Base-by-base conservation (phyloP, 306 rosid species). In the Vigna radiata region DNA sequence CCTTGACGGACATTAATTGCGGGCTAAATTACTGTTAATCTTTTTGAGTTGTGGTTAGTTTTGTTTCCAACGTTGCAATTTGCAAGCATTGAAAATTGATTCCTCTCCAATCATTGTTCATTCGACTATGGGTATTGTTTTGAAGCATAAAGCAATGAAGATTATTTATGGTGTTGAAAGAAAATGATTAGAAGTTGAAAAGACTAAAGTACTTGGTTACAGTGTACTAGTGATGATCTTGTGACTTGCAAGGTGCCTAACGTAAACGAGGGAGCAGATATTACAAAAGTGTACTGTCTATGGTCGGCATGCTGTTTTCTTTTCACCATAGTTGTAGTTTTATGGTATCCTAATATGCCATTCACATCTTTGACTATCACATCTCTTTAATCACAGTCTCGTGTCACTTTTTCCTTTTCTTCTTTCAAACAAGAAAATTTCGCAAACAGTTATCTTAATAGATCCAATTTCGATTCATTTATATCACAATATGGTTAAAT, bases 1-100 rank as follows among this genome's bases (percentile, higher is more conserved):
- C n/a, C 18, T 25, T 72, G 66, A 66, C 72, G 72, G 76, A 77
- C 71, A 36, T 82, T 60, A 70, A 70, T 59, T 48, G n/a, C 53
- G 46, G 65, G 56, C 4, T 13, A 82, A 53, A 23, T n/a, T 36
- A 41, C 23, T n/a, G 1, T 41, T 60, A 59, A 72, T 41, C 72
- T 49, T 64, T 39, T 52, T 29, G 3, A 39, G 63, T 17, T 18
- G 29, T 52, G 61, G 68, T 64, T 65, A 19, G 61, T 52, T 70
- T 69, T 60, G 77, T 81, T 81, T 68, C 44, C 68, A 50, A 49
- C 55, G 70, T 79, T 3, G 33, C 33, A 29, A 29, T 29, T 29
- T 5, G 25, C 69, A 63, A 62, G 49, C 67, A 63, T 61, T 18
- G 59, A 12, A 55, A 63, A 8, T 48, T 46, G 68, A 43, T 58